Conservation (phyloP, 371 early-diverging fungal species). For the Quaeritorhiza haematococci region DNA sequence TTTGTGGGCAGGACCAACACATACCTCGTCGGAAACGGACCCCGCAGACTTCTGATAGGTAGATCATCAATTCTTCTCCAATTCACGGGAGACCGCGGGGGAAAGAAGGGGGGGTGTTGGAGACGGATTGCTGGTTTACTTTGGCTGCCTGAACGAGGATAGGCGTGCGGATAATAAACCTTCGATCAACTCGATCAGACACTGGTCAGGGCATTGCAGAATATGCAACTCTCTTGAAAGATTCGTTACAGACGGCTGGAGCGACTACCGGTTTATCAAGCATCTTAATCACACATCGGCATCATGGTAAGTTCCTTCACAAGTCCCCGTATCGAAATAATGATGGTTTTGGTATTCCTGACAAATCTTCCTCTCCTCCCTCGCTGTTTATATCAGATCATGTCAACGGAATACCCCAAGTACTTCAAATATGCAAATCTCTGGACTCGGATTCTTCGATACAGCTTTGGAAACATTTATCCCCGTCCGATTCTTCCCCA, state of each 20-base stretch:
- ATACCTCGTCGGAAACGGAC: constrained; percentile 77
- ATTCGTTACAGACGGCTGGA: constrained; percentile 42
- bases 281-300: constrained; percentile 82
- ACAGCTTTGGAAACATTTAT: constrained; percentile 18
- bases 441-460: not conserved
- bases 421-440: constrained; percentile 13
- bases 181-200: constrained; percentile 53
- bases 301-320: constrained; percentile 27
- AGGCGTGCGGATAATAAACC: not conserved
- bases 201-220: constrained; percentile 74
- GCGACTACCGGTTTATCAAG: constrained; percentile 47
- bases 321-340: not conserved
- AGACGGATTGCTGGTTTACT: not conserved
- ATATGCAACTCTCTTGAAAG: constrained; percentile 52
- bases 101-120: not conserved
- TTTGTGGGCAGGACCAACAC: constrained; percentile 70
- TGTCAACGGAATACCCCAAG: constrained; percentile 60
- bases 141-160: not conserved
- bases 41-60: constrained; percentile 59
- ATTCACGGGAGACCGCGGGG: not conserved
- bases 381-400: constrained; percentile 60
- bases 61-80: not conserved
- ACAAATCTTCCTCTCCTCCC: not conserved
- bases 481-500: constrained; percentile 6
- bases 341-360: not conserved